A percentile compares a stretch with the other conserved stretches of the same genome.
Evolutionary conservation across 768 basidiomycete species (phyloP).

Genomic region (Lactarius tabidus): DNA sequence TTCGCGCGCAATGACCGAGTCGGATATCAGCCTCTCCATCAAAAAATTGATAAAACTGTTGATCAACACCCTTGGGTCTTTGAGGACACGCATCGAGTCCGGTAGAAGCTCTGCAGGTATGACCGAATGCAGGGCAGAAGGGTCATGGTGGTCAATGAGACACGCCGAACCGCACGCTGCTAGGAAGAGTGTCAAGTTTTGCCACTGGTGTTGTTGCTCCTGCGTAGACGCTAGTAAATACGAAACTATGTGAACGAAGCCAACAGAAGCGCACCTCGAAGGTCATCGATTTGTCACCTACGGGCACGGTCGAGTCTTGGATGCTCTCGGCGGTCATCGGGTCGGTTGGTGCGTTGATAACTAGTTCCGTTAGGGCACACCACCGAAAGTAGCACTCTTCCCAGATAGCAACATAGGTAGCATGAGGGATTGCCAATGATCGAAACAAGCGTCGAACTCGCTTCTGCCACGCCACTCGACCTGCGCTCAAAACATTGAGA

Average conservation of each 20-base stretch:
- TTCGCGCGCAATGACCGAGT: constrained; percentile 67
- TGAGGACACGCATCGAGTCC: constrained; percentile 63
- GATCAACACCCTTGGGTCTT: constrained; percentile 55
- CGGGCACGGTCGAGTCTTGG: constrained; percentile 30
- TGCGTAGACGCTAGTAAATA: constrained; percentile 30
- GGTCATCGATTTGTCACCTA: constrained; percentile 38
- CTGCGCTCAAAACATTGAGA: constrained; percentile 34
- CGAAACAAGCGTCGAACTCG: constrained; percentile 70
- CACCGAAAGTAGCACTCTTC: constrained; percentile 78
- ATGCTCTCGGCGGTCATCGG: constrained; percentile 32
- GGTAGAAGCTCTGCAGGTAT: constrained; percentile 60
- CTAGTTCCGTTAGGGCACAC: constrained; percentile 57
- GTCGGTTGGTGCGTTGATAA: constrained; percentile 38
- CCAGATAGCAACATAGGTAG: constrained; percentile 77
- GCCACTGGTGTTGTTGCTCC: constrained; percentile 81
- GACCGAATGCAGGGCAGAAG: constrained; percentile 46
- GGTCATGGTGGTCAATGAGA: constrained; percentile 48
- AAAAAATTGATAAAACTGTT: constrained; percentile 63
- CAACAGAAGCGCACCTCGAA: constrained; percentile 34
- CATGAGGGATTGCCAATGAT: constrained; percentile 55
- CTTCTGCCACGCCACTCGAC: constrained; percentile 77
- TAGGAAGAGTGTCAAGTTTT: constrained; percentile 75
- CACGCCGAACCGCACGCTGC: constrained; percentile 70
- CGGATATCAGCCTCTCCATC: constrained; percentile 63
- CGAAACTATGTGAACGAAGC: constrained; percentile 12